Base-by-base conservation (phyloP, 148 eudicot species). In the Bassia scoparia region DNA sequence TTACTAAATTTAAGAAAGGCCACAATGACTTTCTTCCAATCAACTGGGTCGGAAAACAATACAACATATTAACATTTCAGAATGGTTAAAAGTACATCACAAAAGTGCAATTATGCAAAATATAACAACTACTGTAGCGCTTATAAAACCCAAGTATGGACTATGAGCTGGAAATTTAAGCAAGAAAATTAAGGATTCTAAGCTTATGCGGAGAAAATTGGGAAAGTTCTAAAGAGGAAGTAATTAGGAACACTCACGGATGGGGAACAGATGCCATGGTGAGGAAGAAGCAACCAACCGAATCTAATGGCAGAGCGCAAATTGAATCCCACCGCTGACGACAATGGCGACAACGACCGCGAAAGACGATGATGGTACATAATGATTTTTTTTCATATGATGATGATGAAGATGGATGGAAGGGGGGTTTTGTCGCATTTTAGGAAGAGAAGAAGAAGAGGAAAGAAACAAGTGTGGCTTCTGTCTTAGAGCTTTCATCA, bases 241-340 rank as follows among this genome's bases (percentile, higher is more conserved):
- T 41, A 41, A 41, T 4, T 41, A 14, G 12, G 73, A 73, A 71
- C 52, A 89, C 94, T 84, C 79, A 93, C 98, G 93, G 91, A 89
- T 90, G 87, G 27, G 53, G 89, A 86, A 82, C 87, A 82, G 90
- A 85, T 61, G 90, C 77, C 21, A n/a, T n/a, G 97, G 83, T 68
- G 96, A 87, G 76, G 96, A 86, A 60, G 94, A 81, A 62, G 89
- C 89, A 56, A 90, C 97, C n/a, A n/a, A 12, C 90, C 81, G 73
- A 89, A 84, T n/a, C n/a, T 18, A 93, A 79, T 58, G n/a, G 89
- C 90, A 81, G 98, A 90, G 84, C 98, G 84, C 89, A 93, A 86
- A 56, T n/a, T 90, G 94, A 78, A 89, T 80, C n/a, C 98, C 98
- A 93, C 63, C 96, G 89, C 11, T n/a, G 88, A 86, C 56, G 88